These are phyloP conservation scores for Flaveria sonorensis DNA, from an alignment of 129 eudicot genomes.

Conservation along the genomic window DNA sequence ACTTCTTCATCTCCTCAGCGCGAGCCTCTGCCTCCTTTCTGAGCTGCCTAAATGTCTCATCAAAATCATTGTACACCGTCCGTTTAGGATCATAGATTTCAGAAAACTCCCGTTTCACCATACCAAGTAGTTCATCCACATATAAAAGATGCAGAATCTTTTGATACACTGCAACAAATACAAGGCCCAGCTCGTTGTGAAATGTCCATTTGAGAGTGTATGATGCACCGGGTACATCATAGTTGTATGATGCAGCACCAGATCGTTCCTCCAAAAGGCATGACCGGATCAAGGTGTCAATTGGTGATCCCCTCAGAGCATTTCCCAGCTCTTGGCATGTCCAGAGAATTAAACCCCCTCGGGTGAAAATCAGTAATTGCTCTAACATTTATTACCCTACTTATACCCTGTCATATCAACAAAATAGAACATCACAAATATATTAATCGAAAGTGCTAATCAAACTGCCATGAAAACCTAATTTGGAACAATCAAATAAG, in stretches of 20 bases:
- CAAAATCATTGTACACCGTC: slow-evolving; percentile 72
- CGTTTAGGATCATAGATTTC: slow-evolving; percentile 73
- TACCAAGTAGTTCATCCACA: slow-evolving; percentile 82
- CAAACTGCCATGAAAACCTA: background rate
- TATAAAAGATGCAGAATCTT: slow-evolving; percentile 83
- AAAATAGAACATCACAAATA: slow-evolving; percentile 23
- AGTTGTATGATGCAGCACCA: slow-evolving; percentile 81
- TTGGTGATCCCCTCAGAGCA: slow-evolving; percentile 85
- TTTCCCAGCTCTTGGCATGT: slow-evolving; percentile 91
- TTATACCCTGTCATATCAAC: slow-evolving; percentile 40
- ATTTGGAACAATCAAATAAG: too few relatives aligned
- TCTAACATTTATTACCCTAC: slow-evolving; percentile 66
- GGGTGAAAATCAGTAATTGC: slow-evolving; percentile 82
- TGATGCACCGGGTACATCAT: slow-evolving; percentile 84
- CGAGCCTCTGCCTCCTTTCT: slow-evolving; percentile 88
- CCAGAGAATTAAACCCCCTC: slow-evolving; percentile 99
- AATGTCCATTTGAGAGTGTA: slow-evolving; percentile 97
- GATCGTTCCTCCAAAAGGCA: slow-evolving; percentile 96
- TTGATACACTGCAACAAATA: slow-evolving; percentile 94
- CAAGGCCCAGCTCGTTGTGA: slow-evolving; percentile 86
- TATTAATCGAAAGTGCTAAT: slow-evolving; percentile 1
- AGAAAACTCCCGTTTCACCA: slow-evolving; percentile 87
- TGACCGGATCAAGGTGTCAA: slow-evolving; percentile 78
- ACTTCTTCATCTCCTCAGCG: slow-evolving; percentile 80
- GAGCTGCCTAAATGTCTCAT: slow-evolving; percentile 77